These are phyloP conservation scores for Melocanna baccifera DNA, from an alignment of 176 grass and related monocot species.

Conservation along the genomic window DNA sequence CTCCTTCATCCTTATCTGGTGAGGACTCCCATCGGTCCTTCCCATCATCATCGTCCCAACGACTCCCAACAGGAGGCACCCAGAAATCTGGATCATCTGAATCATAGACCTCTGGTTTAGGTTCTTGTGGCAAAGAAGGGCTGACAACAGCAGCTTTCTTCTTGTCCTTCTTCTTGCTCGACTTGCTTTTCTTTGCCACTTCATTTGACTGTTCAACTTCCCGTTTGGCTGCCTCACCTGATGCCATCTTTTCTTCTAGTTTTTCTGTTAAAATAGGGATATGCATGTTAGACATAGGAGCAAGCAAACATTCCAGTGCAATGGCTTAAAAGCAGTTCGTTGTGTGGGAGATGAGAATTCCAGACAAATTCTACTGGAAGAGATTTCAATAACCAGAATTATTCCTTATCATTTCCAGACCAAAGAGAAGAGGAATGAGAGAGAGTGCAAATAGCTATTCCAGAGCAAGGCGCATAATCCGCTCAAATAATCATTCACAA, in stretches of 20 bases:
- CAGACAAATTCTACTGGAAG: not conserved
- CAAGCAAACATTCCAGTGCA: conserved; percentile 1
- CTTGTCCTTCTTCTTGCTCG: conserved; percentile 48
- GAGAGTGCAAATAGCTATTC: not conserved
- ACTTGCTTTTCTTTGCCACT: conserved; percentile 44
- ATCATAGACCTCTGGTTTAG: conserved; percentile 42
- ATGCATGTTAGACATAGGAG: conserved; percentile 1
- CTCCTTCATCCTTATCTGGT: conserved; percentile 7
- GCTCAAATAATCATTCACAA: not conserved
- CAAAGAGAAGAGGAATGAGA: not conserved
- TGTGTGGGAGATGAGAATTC: not conserved
- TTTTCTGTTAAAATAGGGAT: conserved; percentile 47
- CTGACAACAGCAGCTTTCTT: conserved; percentile 45
- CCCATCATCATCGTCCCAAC: conserved; percentile 83
- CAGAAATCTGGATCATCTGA: conserved; percentile 71
- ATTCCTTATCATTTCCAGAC: not conserved
- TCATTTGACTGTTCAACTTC: conserved; percentile 36
- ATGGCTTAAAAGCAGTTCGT: conserved; percentile 1
- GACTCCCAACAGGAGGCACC: conserved; percentile 67
- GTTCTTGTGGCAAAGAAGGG: conserved; percentile 34
- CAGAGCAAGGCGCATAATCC: not conserved
- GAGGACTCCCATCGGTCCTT: conserved; percentile 62
- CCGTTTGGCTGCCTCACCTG: conserved; percentile 24
- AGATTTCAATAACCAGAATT: not conserved
- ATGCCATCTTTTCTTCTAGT: conserved; percentile 62